These are phyloP conservation scores for Alternaria brassicicola DNA, from an alignment of 2,329 filamentous ascomycete genomes.

Conservation along the genomic window DNA sequence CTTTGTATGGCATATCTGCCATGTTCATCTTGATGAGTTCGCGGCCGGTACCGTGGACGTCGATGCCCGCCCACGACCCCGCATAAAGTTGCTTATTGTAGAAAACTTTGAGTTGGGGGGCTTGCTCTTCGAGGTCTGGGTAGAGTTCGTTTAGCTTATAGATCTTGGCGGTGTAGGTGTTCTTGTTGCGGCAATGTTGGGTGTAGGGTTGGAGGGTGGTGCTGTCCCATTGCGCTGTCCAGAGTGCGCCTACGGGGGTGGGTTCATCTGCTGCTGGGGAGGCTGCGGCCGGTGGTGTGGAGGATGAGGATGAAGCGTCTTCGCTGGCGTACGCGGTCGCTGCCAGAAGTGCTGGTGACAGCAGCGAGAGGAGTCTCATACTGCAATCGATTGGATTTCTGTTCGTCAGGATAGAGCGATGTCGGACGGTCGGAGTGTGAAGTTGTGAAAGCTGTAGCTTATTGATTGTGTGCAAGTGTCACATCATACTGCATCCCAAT, in stretches of 20 bases:
- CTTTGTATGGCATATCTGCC: slow-evolving; percentile 51
- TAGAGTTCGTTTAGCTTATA: slow-evolving; percentile 44
- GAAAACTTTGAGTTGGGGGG: slow-evolving; percentile 46
- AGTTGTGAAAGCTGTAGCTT: not conserved
- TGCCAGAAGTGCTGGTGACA: slow-evolving; percentile 32
- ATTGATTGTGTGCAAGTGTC: not conserved
- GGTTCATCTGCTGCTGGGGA: slow-evolving; percentile 29
- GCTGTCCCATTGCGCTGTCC: slow-evolving; percentile 38
- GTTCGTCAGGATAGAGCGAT: not conserved
- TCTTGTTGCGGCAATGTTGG: slow-evolving; percentile 24
- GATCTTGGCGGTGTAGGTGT: slow-evolving; percentile 34
- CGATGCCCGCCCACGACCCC: slow-evolving; percentile 60
- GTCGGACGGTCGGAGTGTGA: not conserved
- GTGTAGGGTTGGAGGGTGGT: slow-evolving; percentile 31
- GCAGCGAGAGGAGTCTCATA: slow-evolving; percentile 33
- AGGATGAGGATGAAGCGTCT: slow-evolving; percentile 14
- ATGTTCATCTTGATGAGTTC: slow-evolving; percentile 58
- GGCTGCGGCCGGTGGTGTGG: slow-evolving; percentile 16
- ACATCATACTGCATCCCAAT: not conserved
- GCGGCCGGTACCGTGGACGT: slow-evolving; percentile 59
- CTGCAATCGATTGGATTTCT: not conserved
- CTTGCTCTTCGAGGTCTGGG: slow-evolving; percentile 37
- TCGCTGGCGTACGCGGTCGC: slow-evolving; percentile 23
- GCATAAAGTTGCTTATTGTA: slow-evolving; percentile 52
- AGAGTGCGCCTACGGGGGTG: slow-evolving; percentile 38